Conservation (phyloP, 2,329 filamentous ascomycete species). For the Bipolaris cookei region DNA sequence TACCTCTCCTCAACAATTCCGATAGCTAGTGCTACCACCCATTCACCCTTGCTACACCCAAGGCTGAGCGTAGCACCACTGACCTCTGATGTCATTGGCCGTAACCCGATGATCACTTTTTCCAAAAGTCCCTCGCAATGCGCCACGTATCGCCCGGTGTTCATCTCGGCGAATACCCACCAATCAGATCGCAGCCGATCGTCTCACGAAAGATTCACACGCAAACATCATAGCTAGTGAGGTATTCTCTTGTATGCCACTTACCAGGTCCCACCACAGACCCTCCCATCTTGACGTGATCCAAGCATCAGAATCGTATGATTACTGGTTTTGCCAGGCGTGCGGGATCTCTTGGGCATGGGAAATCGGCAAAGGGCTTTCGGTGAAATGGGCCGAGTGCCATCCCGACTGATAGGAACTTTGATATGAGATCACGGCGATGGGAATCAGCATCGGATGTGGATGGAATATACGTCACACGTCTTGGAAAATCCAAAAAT, state of each 20-base stretch:
- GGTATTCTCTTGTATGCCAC: neutral
- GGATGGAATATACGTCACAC: neutral
- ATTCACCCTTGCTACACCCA: neutral
- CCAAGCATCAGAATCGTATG: no score
- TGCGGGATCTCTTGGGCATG: no score
- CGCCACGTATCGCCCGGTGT: neutral
- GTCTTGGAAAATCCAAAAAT: neutral
- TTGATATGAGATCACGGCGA: neutral
- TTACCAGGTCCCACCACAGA: neutral
- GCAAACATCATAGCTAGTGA: neutral
- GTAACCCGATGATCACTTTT: neutral
- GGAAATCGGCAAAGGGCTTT: no score
- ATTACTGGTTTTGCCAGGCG: no score
- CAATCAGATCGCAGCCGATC: neutral
- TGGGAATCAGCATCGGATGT: neutral
- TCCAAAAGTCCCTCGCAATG: neutral
- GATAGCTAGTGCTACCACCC: neutral
- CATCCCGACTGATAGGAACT: no score
- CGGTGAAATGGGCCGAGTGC: no score
- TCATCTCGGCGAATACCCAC: neutral
- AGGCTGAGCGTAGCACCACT: neutral
- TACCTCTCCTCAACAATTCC: neutral
- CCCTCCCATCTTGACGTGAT: no score
- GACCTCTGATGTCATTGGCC: neutral
- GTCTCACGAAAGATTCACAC: neutral